phyloP scores from a whole-genome alignment of 345 rosid genomes.

The Populus euphratica region DNA sequence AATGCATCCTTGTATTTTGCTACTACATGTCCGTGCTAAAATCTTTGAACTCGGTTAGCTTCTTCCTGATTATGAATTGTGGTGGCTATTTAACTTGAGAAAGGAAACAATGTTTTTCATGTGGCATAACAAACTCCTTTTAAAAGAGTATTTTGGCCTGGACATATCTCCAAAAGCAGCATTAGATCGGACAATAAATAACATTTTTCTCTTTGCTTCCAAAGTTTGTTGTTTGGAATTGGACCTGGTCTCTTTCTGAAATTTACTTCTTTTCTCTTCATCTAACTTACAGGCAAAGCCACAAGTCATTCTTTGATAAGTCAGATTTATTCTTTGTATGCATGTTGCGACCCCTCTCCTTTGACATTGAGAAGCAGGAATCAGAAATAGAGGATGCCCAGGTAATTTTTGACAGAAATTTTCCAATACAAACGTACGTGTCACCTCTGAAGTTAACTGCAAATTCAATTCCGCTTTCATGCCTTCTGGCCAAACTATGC shows the following conservation, averaged over 20 bases:
- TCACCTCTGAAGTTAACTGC: neutral
- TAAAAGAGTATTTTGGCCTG: neutral
- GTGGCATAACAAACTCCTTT: neutral
- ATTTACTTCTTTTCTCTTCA: neutral
- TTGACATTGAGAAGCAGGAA: slow-evolving; percentile 60
- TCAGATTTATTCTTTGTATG: slow-evolving; percentile 81
- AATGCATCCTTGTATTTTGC: neutral
- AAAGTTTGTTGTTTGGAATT: neutral
- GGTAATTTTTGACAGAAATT: slow-evolving; percentile 32
- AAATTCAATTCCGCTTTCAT: neutral
- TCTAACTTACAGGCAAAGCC: slow-evolving; percentile 56
- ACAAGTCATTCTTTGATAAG: slow-evolving; percentile 64
- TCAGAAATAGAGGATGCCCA: slow-evolving; percentile 71
- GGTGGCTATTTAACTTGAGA: neutral
- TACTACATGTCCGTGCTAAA: neutral
- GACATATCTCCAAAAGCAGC: neutral
- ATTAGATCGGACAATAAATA: neutral
- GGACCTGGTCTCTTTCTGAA: neutral
- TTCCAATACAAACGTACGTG: neutral
- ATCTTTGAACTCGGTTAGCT: neutral
- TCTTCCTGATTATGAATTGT: neutral
- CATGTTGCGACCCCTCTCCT: slow-evolving; percentile 67
- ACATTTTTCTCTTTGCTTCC: neutral
- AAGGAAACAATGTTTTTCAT: neutral
- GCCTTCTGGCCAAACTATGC: no score